Evolutionary conservation across 306 rosid species (phyloP).

Genomic region (Lathyrus oleraceus): DNA sequence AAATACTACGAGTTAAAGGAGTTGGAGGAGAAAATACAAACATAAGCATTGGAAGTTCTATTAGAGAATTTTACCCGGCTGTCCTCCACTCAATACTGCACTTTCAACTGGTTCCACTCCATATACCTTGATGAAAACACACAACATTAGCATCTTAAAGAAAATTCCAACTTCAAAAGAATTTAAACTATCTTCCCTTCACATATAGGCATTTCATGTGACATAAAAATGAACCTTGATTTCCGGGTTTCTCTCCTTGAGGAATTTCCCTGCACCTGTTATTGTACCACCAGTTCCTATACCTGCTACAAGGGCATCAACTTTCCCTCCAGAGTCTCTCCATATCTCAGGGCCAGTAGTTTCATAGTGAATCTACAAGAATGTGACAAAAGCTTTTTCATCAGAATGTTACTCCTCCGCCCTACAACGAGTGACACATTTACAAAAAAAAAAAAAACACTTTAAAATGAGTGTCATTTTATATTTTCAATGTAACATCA

Average conservation of each 20-base stretch:
- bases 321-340: slow-evolving; percentile 70
- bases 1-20: background rate
- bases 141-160: background rate
- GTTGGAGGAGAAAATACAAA: background rate
- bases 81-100: slow-evolving; percentile 70
- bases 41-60: background rate
- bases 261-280: slow-evolving; percentile 69
- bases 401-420: background rate
- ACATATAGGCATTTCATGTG: too few relatives aligned
- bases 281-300: slow-evolving; percentile 75
- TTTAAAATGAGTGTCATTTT: too few relatives aligned
- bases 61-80: slow-evolving; percentile 46
- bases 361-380: slow-evolving; percentile 66
- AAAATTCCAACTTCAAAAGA: background rate
- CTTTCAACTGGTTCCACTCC: slow-evolving; percentile 80
- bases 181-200: slow-evolving; percentile 14
- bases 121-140: slow-evolving; percentile 45
- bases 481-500: too few relatives aligned
- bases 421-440: too few relatives aligned
- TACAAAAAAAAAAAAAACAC: too few relatives aligned
- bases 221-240: slow-evolving; percentile 53
- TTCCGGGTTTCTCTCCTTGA: slow-evolving; percentile 66
- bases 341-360: slow-evolving; percentile 84
- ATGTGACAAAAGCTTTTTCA: background rate
- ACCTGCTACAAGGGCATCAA: slow-evolving; percentile 63